Percentiles rank a stretch among this genome's conserved stretches.
Evolutionary conservation across 129 eudicot genomes (phyloP).

Genomic region (Calendula officinalis): DNA sequence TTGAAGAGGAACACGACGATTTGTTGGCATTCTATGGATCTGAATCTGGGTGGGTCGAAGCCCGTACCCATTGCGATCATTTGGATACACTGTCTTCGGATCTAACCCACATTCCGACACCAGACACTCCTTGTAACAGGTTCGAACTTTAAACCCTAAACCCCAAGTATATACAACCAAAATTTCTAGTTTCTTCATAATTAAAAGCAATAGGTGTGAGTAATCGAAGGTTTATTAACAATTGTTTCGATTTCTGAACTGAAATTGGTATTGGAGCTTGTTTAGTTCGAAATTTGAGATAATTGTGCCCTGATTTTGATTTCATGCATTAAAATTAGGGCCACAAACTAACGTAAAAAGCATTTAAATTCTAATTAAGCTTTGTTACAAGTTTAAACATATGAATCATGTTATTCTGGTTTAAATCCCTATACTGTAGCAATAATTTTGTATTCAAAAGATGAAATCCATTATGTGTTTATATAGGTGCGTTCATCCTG

Average conservation of each 20-base stretch:
- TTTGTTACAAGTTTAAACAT: neutral
- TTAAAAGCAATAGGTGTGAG: too few relatives aligned
- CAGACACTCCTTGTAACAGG: slow-evolving; percentile 77
- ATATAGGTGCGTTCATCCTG: slow-evolving; percentile 71
- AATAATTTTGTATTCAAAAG: too few relatives aligned
- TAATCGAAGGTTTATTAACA: too few relatives aligned
- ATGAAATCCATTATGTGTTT: too few relatives aligned
- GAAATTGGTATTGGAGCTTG: slow-evolving; percentile 6
- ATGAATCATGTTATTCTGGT: too few relatives aligned
- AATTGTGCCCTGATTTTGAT: neutral
- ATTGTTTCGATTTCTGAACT: neutral
- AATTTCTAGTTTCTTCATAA: neutral
- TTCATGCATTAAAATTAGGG: slow-evolving; percentile 1
- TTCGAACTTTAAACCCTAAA: slow-evolving; percentile 24
- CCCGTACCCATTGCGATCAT: slow-evolving; percentile 88
- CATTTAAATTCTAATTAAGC: slow-evolving; percentile 1
- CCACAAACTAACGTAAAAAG: too few relatives aligned
- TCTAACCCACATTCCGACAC: slow-evolving; percentile 79
- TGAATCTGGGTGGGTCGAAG: slow-evolving; percentile 93
- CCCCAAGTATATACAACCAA: slow-evolving; percentile 11
- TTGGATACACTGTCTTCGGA: slow-evolving; percentile 52
- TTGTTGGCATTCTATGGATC: slow-evolving; percentile 30
- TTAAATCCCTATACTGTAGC: too few relatives aligned
- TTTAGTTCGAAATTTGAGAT: neutral
- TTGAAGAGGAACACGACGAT: slow-evolving; percentile 40